A percentile compares a stretch with the other conserved stretches of the same genome.
These are phyloP conservation scores for Lunasporangiospora selenospora DNA, from an alignment of 192 early-diverging fungal species.

Conservation along the genomic window DNA sequence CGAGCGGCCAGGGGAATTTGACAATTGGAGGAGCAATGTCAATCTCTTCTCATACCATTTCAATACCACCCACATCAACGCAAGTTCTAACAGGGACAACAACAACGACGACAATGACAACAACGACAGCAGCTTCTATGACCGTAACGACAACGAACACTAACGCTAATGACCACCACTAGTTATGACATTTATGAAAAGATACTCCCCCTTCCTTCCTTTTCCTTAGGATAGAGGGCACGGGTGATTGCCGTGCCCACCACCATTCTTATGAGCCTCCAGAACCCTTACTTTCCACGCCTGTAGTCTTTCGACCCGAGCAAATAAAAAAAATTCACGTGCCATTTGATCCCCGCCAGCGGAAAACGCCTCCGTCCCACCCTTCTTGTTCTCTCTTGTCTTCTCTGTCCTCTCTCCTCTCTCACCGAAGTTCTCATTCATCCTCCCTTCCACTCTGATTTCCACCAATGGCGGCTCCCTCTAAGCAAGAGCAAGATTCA, in stretches of 20 bases:
- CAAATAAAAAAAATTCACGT: background rate
- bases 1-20: background rate
- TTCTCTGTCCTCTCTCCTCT: background rate
- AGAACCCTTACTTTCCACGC: no score
- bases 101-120: background rate
- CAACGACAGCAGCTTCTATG: background rate
- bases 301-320: no score
- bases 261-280: no score
- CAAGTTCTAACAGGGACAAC: background rate
- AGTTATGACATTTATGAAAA: no score
- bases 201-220: no score
- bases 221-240: no score
- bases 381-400: background rate
- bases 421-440: background rate
- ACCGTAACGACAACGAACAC: background rate
- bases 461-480: constrained; percentile 17
- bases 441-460: background rate
- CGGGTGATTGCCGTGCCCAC: no score
- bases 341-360: no score
- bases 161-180: no score
- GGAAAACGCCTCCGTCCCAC: no score
- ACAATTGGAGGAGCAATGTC: background rate
- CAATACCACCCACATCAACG: background rate
- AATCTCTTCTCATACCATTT: background rate
- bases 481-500: constrained; percentile 26